phyloP scores from a whole-genome alignment of 129 eudicot species.

The Centrapalus pauciflorus region DNA sequence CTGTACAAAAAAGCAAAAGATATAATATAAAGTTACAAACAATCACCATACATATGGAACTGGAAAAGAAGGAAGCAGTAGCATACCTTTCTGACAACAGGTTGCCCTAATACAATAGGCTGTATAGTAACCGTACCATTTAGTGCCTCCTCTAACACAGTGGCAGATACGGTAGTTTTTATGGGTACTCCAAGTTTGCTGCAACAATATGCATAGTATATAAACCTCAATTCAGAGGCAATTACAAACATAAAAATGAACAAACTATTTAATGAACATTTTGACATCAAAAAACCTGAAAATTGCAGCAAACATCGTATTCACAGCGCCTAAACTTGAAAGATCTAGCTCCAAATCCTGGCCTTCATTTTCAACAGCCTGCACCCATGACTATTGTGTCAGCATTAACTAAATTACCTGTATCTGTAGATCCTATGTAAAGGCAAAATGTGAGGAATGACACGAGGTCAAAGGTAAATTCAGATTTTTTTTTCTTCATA shows the following conservation, averaged over 20 bases:
- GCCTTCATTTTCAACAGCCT: constrained; percentile 88
- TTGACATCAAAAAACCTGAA: constrained; percentile 52
- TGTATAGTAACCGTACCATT: constrained; percentile 59
- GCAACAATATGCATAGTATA: constrained; percentile 11
- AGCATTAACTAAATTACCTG: neutral
- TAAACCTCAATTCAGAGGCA: constrained; percentile 7
- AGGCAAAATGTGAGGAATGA: neutral
- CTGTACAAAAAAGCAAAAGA: constrained; percentile 32
- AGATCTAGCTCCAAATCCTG: constrained; percentile 95
- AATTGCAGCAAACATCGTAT: constrained; percentile 94
- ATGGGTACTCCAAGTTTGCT: constrained; percentile 98
- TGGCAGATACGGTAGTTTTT: constrained; percentile 91
- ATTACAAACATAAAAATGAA: neutral
- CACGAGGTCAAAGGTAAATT: neutral
- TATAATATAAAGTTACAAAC: constrained; percentile 23
- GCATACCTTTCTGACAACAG: constrained; percentile 68
- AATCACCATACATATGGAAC: constrained; percentile 1
- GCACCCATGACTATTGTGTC: constrained; percentile 13
- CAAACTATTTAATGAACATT: neutral
- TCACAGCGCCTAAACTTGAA: constrained; percentile 92
- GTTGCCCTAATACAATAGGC: constrained; percentile 69
- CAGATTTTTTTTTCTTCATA: neutral
- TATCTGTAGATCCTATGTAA: neutral
- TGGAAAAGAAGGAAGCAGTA: neutral
- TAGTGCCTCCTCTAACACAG: constrained; percentile 91